Evolutionary conservation across 768 basidiomycete species (phyloP).

Genomic region (Russula earlei): DNA sequence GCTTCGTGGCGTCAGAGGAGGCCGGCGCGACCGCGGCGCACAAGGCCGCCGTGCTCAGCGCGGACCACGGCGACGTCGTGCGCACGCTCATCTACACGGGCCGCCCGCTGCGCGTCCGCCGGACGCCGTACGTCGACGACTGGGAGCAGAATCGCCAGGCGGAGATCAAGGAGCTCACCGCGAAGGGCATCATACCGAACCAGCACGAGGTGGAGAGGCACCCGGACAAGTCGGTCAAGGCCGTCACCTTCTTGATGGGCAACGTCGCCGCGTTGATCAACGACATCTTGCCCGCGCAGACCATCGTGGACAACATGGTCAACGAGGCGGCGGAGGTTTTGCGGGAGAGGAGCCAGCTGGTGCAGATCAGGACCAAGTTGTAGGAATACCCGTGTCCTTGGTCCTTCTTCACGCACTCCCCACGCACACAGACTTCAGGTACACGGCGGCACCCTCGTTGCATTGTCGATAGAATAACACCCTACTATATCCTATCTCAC

Average conservation of each 20-base stretch:
- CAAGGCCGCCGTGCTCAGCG: conserved; percentile 66
- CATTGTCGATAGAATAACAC: not conserved
- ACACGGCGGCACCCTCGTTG: not conserved
- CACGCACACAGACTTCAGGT: not conserved
- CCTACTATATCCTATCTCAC: not conserved
- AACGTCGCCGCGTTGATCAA: conserved; percentile 65
- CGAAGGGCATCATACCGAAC: conserved; percentile 74
- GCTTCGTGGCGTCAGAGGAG: conserved; percentile 77
- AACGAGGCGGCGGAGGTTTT: conserved; percentile 43
- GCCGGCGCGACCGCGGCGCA: conserved; percentile 77
- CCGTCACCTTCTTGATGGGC: conserved; percentile 75
- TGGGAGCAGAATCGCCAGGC: conserved; percentile 73
- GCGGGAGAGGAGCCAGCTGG: conserved; percentile 31
- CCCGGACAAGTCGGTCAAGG: conserved; percentile 66
- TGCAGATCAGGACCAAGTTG: conserved; percentile 33
- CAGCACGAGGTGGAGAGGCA: conserved; percentile 64
- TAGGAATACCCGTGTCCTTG: not conserved
- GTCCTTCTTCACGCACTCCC: not conserved
- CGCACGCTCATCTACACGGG: conserved; percentile 88
- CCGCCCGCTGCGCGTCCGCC: conserved; percentile 76
- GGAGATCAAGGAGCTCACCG: conserved; percentile 77
- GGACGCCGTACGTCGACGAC: conserved; percentile 77
- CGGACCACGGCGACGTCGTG: conserved; percentile 68
- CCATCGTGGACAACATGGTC: conserved; percentile 77
- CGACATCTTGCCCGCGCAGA: conserved; percentile 73